phyloP scores from a whole-genome alignment of 23 red algal genomes.

The Chondrus crispus region DNA sequence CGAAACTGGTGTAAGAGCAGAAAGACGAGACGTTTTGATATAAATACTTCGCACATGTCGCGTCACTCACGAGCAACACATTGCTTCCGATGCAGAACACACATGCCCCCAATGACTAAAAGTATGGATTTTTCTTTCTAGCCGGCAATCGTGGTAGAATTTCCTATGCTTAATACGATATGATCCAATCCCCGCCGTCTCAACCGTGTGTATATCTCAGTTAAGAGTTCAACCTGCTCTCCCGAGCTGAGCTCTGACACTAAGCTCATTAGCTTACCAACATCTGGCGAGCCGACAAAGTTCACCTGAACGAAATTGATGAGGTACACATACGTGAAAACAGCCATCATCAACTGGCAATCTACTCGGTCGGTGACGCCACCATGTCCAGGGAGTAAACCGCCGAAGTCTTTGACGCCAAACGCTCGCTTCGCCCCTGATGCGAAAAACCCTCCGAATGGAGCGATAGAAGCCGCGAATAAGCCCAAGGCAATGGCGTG shows the following conservation, averaged over 20 bases:
- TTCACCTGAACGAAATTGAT: slow-evolving; percentile 91
- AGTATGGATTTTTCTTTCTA: too few relatives aligned
- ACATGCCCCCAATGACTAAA: too few relatives aligned
- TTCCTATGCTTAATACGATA: slow-evolving; percentile 15
- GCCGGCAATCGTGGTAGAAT: slow-evolving; percentile 25
- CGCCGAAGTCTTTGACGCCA: slow-evolving; percentile 93
- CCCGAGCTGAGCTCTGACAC: slow-evolving; percentile 75
- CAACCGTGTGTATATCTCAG: slow-evolving; percentile 58
- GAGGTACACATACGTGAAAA: slow-evolving; percentile 96
- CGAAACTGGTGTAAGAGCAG: too few relatives aligned
- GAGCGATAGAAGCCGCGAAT: slow-evolving; percentile 85
- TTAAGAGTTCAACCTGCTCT: slow-evolving; percentile 84
- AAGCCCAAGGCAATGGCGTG: slow-evolving; percentile 82
- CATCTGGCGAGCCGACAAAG: slow-evolving; percentile 86
- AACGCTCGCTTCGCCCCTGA: slow-evolving; percentile 97
- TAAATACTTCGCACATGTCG: too few relatives aligned
- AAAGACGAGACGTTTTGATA: too few relatives aligned
- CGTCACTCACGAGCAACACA: too few relatives aligned
- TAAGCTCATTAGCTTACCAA: slow-evolving; percentile 86
- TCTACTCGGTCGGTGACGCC: slow-evolving; percentile 97
- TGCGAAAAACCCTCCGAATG: slow-evolving; percentile 98
- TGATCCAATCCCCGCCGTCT: slow-evolving; percentile 22
- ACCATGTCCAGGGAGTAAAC: slow-evolving; percentile 90
- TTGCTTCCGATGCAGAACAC: too few relatives aligned
- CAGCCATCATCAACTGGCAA: slow-evolving; percentile 97